phyloP scores from a whole-genome alignment of 805 yeast genomes.

The Metschnikowia dekortorum region DNA sequence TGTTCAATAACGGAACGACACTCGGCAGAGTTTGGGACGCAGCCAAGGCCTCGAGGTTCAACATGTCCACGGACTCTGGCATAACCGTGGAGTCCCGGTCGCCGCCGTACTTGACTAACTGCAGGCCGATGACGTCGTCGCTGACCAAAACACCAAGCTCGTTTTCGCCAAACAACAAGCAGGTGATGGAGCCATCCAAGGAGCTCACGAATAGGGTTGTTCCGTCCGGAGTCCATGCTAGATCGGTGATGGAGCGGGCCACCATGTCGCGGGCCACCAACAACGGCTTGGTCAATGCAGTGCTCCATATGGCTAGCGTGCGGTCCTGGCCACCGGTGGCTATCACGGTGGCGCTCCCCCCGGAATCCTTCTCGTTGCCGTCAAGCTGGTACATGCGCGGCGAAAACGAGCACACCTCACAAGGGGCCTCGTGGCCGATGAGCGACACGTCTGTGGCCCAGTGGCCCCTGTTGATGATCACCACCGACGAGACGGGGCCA shows the following conservation, averaged over 20 bases:
- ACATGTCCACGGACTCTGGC: slow-evolving; percentile 82
- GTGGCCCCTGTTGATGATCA: slow-evolving; percentile 67
- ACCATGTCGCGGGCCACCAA: slow-evolving; percentile 75
- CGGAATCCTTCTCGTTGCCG: slow-evolving; percentile 16
- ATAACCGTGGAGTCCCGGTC: slow-evolving; percentile 79
- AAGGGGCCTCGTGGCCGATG: slow-evolving; percentile 81
- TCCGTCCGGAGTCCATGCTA: slow-evolving; percentile 87
- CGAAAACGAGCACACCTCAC: slow-evolving; percentile 73
- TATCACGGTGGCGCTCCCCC: slow-evolving; percentile 58
- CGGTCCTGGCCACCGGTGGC: slow-evolving; percentile 97
- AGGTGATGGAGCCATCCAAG: slow-evolving; percentile 77
- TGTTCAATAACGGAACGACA: not conserved
- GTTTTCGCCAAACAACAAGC: slow-evolving; percentile 54
- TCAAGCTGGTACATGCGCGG: slow-evolving; percentile 57
- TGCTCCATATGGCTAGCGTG: slow-evolving; percentile 84
- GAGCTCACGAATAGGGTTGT: slow-evolving; percentile 68
- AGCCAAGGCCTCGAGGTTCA: slow-evolving; percentile 35
- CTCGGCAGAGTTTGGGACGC: not conserved
- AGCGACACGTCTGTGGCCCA: slow-evolving; percentile 75
- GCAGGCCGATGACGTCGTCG: slow-evolving; percentile 58
- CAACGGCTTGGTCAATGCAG: slow-evolving; percentile 69
- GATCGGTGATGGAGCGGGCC: slow-evolving; percentile 76
- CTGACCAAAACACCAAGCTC: slow-evolving; percentile 67
- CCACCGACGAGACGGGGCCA: slow-evolving; percentile 75
- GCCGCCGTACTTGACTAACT: slow-evolving; percentile 80